Evolutionary conservation across 2,329 filamentous ascomycete genomes (phyloP).

Genomic region (Pseudocercospora pini-densiflorae): DNA sequence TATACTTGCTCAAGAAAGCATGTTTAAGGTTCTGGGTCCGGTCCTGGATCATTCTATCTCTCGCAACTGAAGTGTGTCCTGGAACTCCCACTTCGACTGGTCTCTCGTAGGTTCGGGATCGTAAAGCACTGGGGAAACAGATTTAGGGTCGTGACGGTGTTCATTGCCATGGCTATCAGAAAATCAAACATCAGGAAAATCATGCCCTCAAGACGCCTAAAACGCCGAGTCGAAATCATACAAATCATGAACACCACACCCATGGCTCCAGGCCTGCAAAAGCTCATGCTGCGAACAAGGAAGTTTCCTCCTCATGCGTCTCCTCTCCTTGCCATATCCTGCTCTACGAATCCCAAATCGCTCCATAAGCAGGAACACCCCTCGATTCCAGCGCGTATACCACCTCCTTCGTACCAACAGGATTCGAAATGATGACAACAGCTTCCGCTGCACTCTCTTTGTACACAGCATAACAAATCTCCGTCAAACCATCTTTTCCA

Average conservation of each 20-base stretch:
- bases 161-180: background rate
- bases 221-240: background rate
- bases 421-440: constrained; percentile 75
- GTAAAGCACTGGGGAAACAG: background rate
- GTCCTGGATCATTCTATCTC: background rate
- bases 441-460: constrained; percentile 62
- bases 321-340: background rate
- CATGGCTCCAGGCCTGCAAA: background rate
- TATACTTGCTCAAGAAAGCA: background rate
- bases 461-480: constrained; percentile 58
- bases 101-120: background rate
- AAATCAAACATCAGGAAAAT: background rate
- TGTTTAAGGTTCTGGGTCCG: background rate
- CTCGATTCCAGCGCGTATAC: constrained; percentile 71
- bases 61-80: background rate
- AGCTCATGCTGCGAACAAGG: background rate
- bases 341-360: constrained; percentile 68
- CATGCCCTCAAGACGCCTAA: background rate
- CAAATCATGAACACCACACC: background rate
- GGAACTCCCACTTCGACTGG: background rate
- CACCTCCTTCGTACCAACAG: constrained; percentile 67
- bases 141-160: background rate
- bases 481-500: constrained; percentile 66
- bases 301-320: background rate
- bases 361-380: constrained; percentile 70